phyloP scores from a whole-genome alignment of 2,329 filamentous ascomycete species.

The Ophidiomyces ophidiicola region DNA sequence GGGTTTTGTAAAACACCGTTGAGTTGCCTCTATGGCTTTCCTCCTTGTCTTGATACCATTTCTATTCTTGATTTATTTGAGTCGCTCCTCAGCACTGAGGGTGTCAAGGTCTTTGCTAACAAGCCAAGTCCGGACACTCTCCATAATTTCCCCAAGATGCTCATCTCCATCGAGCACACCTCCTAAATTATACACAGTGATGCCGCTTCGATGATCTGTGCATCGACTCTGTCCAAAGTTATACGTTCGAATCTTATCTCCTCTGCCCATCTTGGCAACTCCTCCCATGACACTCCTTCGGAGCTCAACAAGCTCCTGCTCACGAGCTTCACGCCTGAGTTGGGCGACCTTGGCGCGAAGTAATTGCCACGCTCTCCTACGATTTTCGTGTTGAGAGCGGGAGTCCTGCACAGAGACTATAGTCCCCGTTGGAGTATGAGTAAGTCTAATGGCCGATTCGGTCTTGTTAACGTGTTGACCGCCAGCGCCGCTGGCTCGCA shows the following conservation, averaged over 20 bases:
- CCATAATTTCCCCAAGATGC: constrained; percentile 61
- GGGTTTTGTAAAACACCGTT: too few species aligned
- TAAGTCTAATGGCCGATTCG: constrained; percentile 86
- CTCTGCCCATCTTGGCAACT: constrained; percentile 67
- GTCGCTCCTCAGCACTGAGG: constrained; percentile 44
- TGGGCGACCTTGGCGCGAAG: constrained; percentile 73
- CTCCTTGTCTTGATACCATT: too few species aligned
- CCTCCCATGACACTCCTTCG: constrained; percentile 66
- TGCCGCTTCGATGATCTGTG: constrained; percentile 73
- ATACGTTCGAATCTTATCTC: constrained; percentile 90
- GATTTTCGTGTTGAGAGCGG: constrained; percentile 79
- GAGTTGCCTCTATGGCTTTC: too few species aligned
- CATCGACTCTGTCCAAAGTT: constrained; percentile 70
- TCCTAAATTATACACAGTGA: constrained; percentile 68
- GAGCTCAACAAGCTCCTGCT: constrained; percentile 64
- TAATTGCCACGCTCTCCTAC: constrained; percentile 74
- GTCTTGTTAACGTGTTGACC: constrained; percentile 99
- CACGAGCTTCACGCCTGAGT: constrained; percentile 63
- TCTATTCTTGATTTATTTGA: too few species aligned
- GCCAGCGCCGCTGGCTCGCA: constrained; percentile 82
- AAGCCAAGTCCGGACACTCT: constrained; percentile 65
- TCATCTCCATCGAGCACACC: constrained; percentile 67
- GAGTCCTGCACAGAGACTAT: constrained; percentile 87
- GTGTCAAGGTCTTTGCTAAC: constrained; percentile 60
- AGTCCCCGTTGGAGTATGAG: constrained; percentile 75